Conservation (phyloP, 2,329 filamentous ascomycete genomes). For the Ophiognomonia clavigignenti-juglandacearum region DNA sequence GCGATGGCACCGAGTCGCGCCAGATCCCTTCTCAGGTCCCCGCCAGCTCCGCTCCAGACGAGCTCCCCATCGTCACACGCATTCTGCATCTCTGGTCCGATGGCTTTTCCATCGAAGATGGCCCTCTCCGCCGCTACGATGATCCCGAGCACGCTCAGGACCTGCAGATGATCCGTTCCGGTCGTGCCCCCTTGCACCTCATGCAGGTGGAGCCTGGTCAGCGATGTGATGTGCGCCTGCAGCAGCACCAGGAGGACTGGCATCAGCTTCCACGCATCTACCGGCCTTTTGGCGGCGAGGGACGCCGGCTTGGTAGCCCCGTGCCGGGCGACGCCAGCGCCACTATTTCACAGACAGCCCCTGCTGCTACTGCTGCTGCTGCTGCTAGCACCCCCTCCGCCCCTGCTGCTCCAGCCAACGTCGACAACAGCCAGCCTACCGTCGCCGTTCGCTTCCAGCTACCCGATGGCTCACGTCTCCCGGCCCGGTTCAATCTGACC, state of each 20-base stretch:
- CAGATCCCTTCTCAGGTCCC: constrained; percentile 55
- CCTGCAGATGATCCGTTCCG: constrained; percentile 70
- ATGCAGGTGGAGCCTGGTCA: constrained; percentile 73
- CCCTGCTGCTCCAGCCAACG: constrained; percentile 30
- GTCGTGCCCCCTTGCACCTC: constrained; percentile 70
- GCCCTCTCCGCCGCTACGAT: constrained; percentile 71
- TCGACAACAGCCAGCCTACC: constrained; percentile 64
- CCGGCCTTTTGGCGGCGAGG: constrained; percentile 67
- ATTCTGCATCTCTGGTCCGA: constrained; percentile 77
- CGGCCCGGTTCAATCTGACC: constrained; percentile 76
- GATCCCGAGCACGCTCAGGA: constrained; percentile 70
- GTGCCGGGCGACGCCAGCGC: constrained; percentile 54
- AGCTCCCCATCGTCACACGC: constrained; percentile 34
- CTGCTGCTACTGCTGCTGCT: constrained; percentile 24
- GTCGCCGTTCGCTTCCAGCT: constrained; percentile 72
- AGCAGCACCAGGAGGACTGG: constrained; percentile 72
- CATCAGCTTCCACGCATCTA: constrained; percentile 68
- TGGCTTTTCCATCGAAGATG: constrained; percentile 82
- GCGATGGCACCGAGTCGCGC: constrained; percentile 68
- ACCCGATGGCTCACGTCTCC: constrained; percentile 69
- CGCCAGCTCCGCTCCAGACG: constrained; percentile 26
- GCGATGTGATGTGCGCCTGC: constrained; percentile 72
- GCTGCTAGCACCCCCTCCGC: constrained; percentile 19
- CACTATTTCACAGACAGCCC: constrained; percentile 23
- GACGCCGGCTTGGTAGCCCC: constrained; percentile 71